These are phyloP conservation scores for Colletotrichum sublineola DNA, from an alignment of 2,329 filamentous ascomycete genomes.

Conservation along the genomic window DNA sequence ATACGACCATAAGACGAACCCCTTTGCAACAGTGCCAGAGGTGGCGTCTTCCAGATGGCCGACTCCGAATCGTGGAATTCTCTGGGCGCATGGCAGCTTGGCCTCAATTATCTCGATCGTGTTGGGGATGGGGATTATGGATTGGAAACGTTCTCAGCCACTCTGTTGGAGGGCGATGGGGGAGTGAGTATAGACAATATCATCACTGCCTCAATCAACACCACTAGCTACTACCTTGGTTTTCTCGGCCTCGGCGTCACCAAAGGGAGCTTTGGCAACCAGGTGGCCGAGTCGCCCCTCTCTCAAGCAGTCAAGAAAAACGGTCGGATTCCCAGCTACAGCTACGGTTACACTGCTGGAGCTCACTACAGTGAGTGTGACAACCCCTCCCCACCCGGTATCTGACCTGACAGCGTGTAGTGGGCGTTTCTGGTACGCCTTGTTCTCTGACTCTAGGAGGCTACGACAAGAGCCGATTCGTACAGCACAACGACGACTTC, in stretches of 20 bases:
- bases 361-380: slow-evolving; percentile 74
- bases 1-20: slow-evolving; percentile 55
- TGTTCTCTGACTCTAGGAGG: slow-evolving; percentile 77
- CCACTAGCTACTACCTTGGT: slow-evolving; percentile 68
- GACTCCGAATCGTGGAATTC: slow-evolving; percentile 70
- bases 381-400: slow-evolving; percentile 37
- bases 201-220: slow-evolving; percentile 66
- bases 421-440: slow-evolving; percentile 57
- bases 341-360: slow-evolving; percentile 82
- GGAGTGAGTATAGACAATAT: slow-evolving; percentile 60
- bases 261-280: slow-evolving; percentile 64
- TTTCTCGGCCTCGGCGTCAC: slow-evolving; percentile 69
- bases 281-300: slow-evolving; percentile 64
- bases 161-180: slow-evolving; percentile 52
- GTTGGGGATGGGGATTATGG: slow-evolving; percentile 76
- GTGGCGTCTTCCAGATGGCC: slow-evolving; percentile 67
- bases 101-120: slow-evolving; percentile 69
- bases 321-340: slow-evolving; percentile 76
- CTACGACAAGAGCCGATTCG: slow-evolving; percentile 74
- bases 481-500: slow-evolving; percentile 72
- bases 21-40: slow-evolving; percentile 69
- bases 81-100: slow-evolving; percentile 72
- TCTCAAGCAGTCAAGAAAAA: slow-evolving; percentile 70
- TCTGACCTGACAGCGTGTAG: slow-evolving; percentile 50
- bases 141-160: slow-evolving; percentile 62